Evolutionary conservation across 2,329 filamentous ascomycete species (phyloP), one percentile per base, ranked within the genome.

Genomic region (Botrytis sinoallii): DNA sequence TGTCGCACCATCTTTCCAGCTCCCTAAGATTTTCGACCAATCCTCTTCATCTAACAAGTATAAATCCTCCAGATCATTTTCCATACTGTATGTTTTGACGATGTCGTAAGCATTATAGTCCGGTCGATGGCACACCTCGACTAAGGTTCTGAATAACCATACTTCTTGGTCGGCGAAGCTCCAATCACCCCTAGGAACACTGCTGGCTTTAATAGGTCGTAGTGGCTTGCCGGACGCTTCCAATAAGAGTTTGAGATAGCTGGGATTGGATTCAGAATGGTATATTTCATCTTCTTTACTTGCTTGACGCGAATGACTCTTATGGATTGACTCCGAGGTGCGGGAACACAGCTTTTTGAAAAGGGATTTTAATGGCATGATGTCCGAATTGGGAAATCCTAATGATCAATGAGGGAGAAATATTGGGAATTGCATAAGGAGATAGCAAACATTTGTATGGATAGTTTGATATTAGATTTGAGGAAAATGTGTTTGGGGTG

Each of bases 101-200:
- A 55, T 55, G 25, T 68, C 65, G 25, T 55, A 68, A 42, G 65
- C 65, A 40, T 55, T 57, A 32, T 68, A 68, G 18, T 68, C 65
- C 10, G 35, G 65, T 57, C 65, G 65, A 40, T 42, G 16, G 48
- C 65, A 68, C 3, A 68, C 16, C 32, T 68, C 65, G 16, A 68
- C 65, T 16, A 68, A 29, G 0, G 35, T 68, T 57, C 35, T 57
- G 35, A 68, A 68, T 14, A 68, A 4, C 65, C 65, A 68, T 14
- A 68, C 0, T 55, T 52, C 7, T 68, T 68, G 46, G 25, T 68
- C 65, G 9, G 38, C 48, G 22, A 14, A 29, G 16, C 7, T n/a
- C 65, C 65, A 68, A 9, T 35, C 14, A 4, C 8, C 1, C 29
- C 12, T 40, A 14, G 65, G 65, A 29, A 42, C 32, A 25, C 35